Conservation (phyloP, 305 asterid genomes). For the Fraxinus platypoda region DNA sequence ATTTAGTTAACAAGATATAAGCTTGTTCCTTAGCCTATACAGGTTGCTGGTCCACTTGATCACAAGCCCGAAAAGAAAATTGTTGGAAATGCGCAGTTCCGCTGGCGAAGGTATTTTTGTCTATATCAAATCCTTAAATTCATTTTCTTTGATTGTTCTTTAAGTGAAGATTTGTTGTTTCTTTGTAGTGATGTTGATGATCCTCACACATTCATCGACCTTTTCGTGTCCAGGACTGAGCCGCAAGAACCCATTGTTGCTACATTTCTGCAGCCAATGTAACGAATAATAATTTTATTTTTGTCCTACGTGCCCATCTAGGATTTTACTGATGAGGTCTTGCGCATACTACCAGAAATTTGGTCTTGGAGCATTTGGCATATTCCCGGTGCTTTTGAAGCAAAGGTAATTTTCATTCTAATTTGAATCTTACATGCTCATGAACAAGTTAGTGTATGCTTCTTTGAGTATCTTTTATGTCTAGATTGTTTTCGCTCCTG, state of each 20-base stretch:
- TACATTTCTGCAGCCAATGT: constrained; percentile 14
- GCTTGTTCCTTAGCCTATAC: constrained; percentile 56
- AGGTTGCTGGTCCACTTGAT: constrained; percentile 78
- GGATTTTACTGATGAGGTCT: constrained; percentile 68
- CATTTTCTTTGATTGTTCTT: constrained; percentile 17
- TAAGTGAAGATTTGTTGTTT: constrained; percentile 10
- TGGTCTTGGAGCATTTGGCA: constrained; percentile 86
- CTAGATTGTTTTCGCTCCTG: constrained; percentile 31
- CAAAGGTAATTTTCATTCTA: constrained; percentile 48
- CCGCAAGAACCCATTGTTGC: constrained; percentile 57
- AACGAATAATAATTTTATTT: constrained; percentile 10
- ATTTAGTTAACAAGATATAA: background rate
- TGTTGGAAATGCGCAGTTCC: constrained; percentile 77
- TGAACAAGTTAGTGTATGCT: constrained; percentile 11
- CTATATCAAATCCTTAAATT: constrained; percentile 4
- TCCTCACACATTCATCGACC: constrained; percentile 78
- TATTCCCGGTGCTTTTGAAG: constrained; percentile 66
- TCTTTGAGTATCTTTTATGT: constrained; percentile 13
- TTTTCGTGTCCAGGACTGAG: constrained; percentile 70
- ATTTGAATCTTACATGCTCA: constrained; percentile 13
- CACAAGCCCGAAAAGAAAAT: constrained; percentile 60
- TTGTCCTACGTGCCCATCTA: constrained; percentile 26
- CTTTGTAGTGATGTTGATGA: constrained; percentile 65
- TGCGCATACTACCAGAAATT: constrained; percentile 70
- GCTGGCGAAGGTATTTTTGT: constrained; percentile 76